Conservation (phyloP, 2,329 filamentous ascomycete genomes). For the Trichophaea hybrida region DNA sequence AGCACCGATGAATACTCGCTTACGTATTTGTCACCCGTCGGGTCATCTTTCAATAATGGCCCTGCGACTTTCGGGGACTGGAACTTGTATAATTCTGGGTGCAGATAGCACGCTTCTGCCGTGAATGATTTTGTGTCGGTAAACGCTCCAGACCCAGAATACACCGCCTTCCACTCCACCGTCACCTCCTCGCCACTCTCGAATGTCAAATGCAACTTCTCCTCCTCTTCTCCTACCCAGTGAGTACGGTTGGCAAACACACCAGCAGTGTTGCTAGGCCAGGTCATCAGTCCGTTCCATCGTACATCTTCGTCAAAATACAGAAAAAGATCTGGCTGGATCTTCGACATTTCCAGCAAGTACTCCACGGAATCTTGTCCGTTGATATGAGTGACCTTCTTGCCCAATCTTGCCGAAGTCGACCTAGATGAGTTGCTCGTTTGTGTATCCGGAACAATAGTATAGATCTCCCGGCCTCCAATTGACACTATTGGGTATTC, state of each 20-base stretch:
- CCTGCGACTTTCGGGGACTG: background rate
- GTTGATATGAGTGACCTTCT: background rate
- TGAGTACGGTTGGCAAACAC: background rate
- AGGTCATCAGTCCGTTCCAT: background rate
- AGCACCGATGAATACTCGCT: background rate
- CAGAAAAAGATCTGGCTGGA: background rate
- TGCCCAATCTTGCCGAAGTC: background rate
- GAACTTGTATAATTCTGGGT: background rate
- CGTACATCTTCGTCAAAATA: background rate
- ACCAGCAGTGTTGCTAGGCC: background rate
- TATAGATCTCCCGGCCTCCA: background rate
- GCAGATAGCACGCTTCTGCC: background rate
- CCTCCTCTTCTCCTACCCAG: background rate
- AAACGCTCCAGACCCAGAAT: background rate
- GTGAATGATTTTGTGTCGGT: background rate
- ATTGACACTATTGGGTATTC: background rate
- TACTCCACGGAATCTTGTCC: background rate
- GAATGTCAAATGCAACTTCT: background rate
- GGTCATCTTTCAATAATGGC: background rate
- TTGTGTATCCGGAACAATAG: background rate
- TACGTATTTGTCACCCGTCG: background rate
- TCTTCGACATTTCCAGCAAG: background rate
- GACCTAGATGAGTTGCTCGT: background rate
- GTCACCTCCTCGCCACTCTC: background rate
- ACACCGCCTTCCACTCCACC: background rate